A percentile compares a stretch with the other conserved stretches of the same genome.
These are phyloP conservation scores for Globisporangium cystogenes DNA, from an alignment of 352 stramenopile species.

Conservation along the genomic window DNA sequence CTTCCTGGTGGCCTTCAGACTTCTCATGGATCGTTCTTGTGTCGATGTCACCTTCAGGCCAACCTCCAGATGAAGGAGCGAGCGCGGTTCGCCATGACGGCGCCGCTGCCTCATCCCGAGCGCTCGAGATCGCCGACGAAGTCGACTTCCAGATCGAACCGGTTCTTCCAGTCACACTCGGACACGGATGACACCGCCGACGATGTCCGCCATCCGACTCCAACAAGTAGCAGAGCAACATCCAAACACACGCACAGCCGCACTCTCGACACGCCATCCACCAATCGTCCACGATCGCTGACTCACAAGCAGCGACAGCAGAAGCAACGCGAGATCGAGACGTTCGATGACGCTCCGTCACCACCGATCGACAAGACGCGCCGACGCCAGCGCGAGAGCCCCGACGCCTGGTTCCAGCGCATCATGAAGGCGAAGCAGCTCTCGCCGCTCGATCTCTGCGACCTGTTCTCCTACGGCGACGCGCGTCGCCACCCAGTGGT, in stretches of 20 bases:
- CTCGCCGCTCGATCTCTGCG: slow-evolving; percentile 48
- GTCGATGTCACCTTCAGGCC: too few species aligned
- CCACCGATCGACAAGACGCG: not conserved
- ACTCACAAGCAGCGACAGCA: not conserved
- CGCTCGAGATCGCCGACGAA: not conserved
- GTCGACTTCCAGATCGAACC: not conserved
- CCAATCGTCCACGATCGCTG: not conserved
- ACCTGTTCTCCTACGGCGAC: slow-evolving; percentile 45
- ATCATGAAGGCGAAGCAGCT: slow-evolving; percentile 35
- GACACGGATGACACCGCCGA: not conserved
- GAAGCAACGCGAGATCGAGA: not conserved
- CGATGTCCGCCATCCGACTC: too few species aligned
- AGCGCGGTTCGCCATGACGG: not conserved
- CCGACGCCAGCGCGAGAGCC: slow-evolving; percentile 15
- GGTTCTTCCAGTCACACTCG: not conserved
- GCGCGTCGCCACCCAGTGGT: slow-evolving; percentile 29
- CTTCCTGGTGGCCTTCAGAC: too few species aligned
- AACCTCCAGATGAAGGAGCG: not conserved
- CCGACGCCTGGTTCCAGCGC: slow-evolving; percentile 48
- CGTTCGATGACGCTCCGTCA: not conserved
- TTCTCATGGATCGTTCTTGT: too few species aligned
- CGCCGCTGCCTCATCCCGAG: not conserved
- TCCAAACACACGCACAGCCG: not conserved
- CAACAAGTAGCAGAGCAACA: too few species aligned
- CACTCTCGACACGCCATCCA: not conserved